Evolutionary conservation across 2,329 filamentous ascomycete genomes (phyloP).

Genomic region (Trichoderma endophyticum): DNA sequence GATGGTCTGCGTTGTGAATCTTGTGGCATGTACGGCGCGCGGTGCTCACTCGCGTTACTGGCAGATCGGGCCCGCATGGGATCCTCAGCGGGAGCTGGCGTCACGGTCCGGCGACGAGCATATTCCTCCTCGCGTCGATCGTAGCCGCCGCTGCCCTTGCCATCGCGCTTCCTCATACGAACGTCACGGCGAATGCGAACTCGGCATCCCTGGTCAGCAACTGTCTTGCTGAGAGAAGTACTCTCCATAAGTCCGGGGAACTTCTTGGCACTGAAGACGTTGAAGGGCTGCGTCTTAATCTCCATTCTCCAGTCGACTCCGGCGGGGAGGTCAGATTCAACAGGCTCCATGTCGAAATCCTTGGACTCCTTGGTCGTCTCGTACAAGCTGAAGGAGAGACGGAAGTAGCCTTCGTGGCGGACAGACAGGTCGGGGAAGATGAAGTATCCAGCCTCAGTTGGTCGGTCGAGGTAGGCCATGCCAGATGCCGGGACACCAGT

Average conservation of each 20-base stretch:
- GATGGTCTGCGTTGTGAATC: slow-evolving; percentile 47
- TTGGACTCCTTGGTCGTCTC: slow-evolving; percentile 86
- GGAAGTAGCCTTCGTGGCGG: slow-evolving; percentile 88
- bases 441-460: slow-evolving; percentile 79
- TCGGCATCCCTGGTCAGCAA: slow-evolving; percentile 94
- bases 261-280: slow-evolving; percentile 95
- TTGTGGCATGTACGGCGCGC: slow-evolving; percentile 36
- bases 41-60: slow-evolving; percentile 56
- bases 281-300: slow-evolving; percentile 82
- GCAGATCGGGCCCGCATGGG: slow-evolving; percentile 53
- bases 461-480: slow-evolving; percentile 92
- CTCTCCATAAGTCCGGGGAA: slow-evolving; percentile 92
- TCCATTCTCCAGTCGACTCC: slow-evolving; percentile 81
- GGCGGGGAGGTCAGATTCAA: slow-evolving; percentile 44
- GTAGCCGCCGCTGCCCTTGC: slow-evolving; percentile 56
- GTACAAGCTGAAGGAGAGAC: slow-evolving; percentile 87
- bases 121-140: slow-evolving; percentile 66
- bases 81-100: slow-evolving; percentile 33
- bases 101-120: slow-evolving; percentile 35
- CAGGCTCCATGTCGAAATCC: slow-evolving; percentile 63
- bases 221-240: slow-evolving; percentile 81
- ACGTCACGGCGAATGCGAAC: slow-evolving; percentile 94
- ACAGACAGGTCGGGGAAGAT: slow-evolving; percentile 97
- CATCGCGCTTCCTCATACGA: slow-evolving; percentile 80
- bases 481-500: slow-evolving; percentile 94